Evolutionary conservation across 805 yeast species (phyloP).

Genomic region (Jamesozyma spencerorum): DNA sequence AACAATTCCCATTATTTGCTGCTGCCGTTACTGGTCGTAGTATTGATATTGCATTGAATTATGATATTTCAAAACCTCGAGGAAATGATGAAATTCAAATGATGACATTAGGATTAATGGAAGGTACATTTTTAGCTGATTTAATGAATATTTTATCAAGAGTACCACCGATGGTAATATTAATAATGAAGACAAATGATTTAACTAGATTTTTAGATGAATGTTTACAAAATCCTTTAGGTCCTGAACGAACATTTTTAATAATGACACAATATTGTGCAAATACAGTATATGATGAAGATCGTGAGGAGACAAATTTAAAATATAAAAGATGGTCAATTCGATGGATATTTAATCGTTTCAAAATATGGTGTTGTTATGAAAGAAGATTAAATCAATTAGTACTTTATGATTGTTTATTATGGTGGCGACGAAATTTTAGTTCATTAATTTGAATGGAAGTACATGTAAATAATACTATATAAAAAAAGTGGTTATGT

Average conservation of each 20-base stretch:
- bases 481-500: no score
- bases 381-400: constrained; percentile 24
- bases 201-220: constrained; percentile 85
- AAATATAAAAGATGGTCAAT: constrained; percentile 19
- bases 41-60: constrained; percentile 60
- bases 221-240: constrained; percentile 67
- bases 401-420: constrained; percentile 21
- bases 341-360: constrained; percentile 18
- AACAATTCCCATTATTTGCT: constrained; percentile 74
- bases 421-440: constrained; percentile 19
- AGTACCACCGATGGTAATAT: constrained; percentile 77
- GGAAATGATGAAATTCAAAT: constrained; percentile 51
- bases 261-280: constrained; percentile 91
- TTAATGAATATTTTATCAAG: constrained; percentile 69
- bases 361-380: constrained; percentile 21
- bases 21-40: constrained; percentile 95
- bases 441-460: no score
- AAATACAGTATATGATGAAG: constrained; percentile 61
- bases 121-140: constrained; percentile 56
- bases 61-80: constrained; percentile 49
- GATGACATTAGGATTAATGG: constrained; percentile 58
- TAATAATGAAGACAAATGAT: constrained; percentile 90
- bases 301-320: constrained; percentile 32
- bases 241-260: constrained; percentile 77
- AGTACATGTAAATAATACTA: no score